Conservation (phyloP, 768 basidiomycete genomes). For the Boletus insuetus region DNA sequence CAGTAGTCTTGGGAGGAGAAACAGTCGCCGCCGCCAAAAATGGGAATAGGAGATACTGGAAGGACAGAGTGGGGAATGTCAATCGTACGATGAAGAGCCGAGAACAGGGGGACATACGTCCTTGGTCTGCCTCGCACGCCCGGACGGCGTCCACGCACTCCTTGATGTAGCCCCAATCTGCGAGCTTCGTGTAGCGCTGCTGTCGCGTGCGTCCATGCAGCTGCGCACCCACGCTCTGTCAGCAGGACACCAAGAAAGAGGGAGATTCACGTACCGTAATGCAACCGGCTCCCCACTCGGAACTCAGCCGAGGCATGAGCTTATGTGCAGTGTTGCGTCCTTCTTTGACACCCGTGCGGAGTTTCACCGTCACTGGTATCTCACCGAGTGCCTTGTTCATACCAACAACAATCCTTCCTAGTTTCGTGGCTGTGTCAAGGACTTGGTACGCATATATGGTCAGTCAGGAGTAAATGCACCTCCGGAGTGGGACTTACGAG, state of each 20-base stretch:
- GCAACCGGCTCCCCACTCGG: conserved; percentile 47
- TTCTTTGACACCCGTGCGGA: conserved; percentile 93
- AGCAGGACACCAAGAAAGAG: not conserved
- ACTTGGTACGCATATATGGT: conserved; percentile 44
- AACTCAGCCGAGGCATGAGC: conserved; percentile 75
- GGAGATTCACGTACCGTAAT: conserved; percentile 36
- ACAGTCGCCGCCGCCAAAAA: conserved; percentile 95
- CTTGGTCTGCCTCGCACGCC: conserved; percentile 64
- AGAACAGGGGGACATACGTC: conserved; percentile 43
- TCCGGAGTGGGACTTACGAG: conserved; percentile 52
- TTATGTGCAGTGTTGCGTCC: conserved; percentile 85
- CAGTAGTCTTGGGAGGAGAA: conserved; percentile 87
- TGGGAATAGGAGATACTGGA: conserved; percentile 79
- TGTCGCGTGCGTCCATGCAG: conserved; percentile 95
- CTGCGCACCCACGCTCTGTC: conserved; percentile 38
- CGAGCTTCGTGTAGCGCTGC: conserved; percentile 88
- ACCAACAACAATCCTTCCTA: conserved; percentile 84
- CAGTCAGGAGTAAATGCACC: not conserved
- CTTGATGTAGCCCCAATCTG: conserved; percentile 95
- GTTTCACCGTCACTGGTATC: conserved; percentile 86
- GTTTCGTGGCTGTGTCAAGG: conserved; percentile 74
- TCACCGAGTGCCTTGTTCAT: conserved; percentile 92
- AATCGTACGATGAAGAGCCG: not conserved
- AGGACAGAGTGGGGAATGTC: not conserved
- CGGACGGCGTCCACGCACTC: conserved; percentile 82